A percentile compares a stretch with the other conserved stretches of the same genome.
Conservation (phyloP, 768 basidiomycete species). For the Psilocybe subaeruginosa region DNA sequence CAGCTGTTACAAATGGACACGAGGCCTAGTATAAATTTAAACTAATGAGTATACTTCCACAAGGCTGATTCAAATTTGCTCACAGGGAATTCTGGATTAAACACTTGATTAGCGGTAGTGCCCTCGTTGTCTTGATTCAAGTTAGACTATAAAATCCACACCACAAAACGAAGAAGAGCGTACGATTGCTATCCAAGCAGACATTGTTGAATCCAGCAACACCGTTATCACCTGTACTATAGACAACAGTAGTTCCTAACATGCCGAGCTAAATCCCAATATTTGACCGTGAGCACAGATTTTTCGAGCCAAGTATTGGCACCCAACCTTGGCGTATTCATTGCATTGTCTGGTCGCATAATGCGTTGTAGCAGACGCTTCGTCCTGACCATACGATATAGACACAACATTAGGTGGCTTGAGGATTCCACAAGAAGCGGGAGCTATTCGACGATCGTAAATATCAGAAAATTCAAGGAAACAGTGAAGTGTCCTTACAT, state of each 20-base stretch:
- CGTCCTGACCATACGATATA: slow-evolving; percentile 38
- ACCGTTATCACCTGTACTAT: slow-evolving; percentile 38
- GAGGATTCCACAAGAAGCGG: slow-evolving; percentile 39
- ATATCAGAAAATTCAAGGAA: not conserved
- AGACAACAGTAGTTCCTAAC: slow-evolving; percentile 39
- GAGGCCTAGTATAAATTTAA: slow-evolving; percentile 28
- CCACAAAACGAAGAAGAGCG: not conserved
- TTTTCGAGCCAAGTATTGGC: not conserved
- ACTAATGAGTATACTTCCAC: not conserved
- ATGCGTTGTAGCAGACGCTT: slow-evolving; percentile 29
- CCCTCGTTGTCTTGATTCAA: slow-evolving; percentile 23
- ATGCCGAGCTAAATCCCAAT: slow-evolving; percentile 30
- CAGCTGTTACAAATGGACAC: slow-evolving; percentile 54
- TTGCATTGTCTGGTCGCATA: slow-evolving; percentile 38
- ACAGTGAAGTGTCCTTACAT: slow-evolving; percentile 8
- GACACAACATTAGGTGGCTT: slow-evolving; percentile 38
- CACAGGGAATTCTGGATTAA: slow-evolving; percentile 31
- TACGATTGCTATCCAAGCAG: slow-evolving; percentile 47
- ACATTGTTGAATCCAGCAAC: slow-evolving; percentile 37
- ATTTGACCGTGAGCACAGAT: not conserved
- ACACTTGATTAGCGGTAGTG: slow-evolving; percentile 18
- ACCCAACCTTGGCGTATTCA: slow-evolving; percentile 32
- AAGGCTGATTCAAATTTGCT: not conserved
- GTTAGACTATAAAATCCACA: not conserved
- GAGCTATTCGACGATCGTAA: slow-evolving; percentile 23